A percentile compares a stretch with the other conserved stretches of the same genome.
Conservation (phyloP, 2,329 filamentous ascomycete species). For the Didymella glomerata region DNA sequence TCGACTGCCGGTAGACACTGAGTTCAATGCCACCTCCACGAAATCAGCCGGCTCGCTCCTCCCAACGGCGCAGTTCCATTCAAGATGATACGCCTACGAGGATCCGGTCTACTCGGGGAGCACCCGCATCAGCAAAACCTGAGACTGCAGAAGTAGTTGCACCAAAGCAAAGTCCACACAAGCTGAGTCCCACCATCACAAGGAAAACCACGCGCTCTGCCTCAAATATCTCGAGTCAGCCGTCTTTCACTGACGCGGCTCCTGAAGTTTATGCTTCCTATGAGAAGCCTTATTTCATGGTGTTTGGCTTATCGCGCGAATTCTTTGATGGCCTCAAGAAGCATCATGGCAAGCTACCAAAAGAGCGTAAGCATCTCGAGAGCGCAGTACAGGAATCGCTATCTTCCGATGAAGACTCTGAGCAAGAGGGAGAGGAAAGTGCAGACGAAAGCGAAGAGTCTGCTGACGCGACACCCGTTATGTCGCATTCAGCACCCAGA, state of each 20-base stretch:
- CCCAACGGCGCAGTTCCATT: constrained; percentile 42
- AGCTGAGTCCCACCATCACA: constrained; percentile 38
- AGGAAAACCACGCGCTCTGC: constrained; percentile 49
- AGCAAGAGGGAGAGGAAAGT: constrained; percentile 32
- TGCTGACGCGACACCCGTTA: constrained; percentile 32
- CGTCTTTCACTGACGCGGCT: constrained; percentile 37
- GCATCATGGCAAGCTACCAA: constrained; percentile 39
- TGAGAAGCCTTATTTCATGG: constrained; percentile 44
- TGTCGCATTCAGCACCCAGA: constrained; percentile 32
- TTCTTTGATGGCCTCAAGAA: constrained; percentile 45
- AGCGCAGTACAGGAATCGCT: constrained; percentile 27
- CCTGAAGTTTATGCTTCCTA: constrained; percentile 45
- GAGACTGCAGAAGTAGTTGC: constrained; percentile 38
- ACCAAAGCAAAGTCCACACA: constrained; percentile 37
- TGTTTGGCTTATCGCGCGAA: constrained; percentile 46
- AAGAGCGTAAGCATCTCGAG: constrained; percentile 31
- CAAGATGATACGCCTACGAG: constrained; percentile 46
- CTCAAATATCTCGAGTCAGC: constrained; percentile 48
- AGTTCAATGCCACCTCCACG: constrained; percentile 39
- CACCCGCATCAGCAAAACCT: constrained; percentile 39
- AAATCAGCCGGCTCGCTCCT: constrained; percentile 39
- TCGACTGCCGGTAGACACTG: constrained; percentile 16
- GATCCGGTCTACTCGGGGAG: constrained; percentile 46
- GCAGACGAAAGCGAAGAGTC: constrained; percentile 37
- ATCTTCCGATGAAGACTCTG: constrained; percentile 31